Percentiles rank a stretch among this genome's conserved stretches.
These are phyloP conservation scores for Lonicera japonica DNA, from an alignment of 129 eudicot species.

Conservation along the genomic window DNA sequence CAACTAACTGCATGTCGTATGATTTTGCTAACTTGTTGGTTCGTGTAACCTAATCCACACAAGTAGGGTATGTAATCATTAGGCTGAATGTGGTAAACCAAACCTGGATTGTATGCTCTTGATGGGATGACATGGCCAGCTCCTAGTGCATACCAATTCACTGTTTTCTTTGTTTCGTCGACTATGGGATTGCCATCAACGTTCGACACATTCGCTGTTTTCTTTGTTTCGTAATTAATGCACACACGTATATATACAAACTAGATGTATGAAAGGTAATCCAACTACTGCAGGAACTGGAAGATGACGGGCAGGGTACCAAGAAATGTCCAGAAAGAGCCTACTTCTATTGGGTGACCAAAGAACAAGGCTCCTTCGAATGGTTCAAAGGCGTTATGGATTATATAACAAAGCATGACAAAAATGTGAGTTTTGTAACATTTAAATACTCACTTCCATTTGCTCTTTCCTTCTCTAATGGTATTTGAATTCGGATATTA, in stretches of 20 bases:
- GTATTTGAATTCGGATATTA: neutral
- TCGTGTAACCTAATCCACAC: too few relatives aligned
- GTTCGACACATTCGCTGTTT: too few relatives aligned
- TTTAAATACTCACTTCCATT: neutral
- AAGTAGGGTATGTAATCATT: too few relatives aligned
- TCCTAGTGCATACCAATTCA: too few relatives aligned
- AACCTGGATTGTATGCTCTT: too few relatives aligned
- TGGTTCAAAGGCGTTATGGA: constrained; percentile 99
- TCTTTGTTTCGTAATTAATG: too few relatives aligned
- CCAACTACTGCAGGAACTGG: constrained; percentile 20
- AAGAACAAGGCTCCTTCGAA: constrained; percentile 94
- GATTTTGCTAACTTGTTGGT: too few relatives aligned
- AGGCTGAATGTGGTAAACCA: too few relatives aligned
- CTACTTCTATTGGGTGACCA: constrained; percentile 91
- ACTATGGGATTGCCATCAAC: too few relatives aligned
- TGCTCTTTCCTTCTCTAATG: neutral
- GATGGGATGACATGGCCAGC: too few relatives aligned
- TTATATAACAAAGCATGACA: constrained; percentile 71
- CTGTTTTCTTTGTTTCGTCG: too few relatives aligned
- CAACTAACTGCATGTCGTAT: too few relatives aligned
- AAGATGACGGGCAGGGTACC: neutral
- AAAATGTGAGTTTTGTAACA: constrained; percentile 39
- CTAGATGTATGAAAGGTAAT: neutral
- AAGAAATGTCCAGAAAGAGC: constrained; percentile 66
- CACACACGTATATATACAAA: neutral